Conservation (phyloP, 164 flowering plant species). For the Stephania cephalantha region DNA sequence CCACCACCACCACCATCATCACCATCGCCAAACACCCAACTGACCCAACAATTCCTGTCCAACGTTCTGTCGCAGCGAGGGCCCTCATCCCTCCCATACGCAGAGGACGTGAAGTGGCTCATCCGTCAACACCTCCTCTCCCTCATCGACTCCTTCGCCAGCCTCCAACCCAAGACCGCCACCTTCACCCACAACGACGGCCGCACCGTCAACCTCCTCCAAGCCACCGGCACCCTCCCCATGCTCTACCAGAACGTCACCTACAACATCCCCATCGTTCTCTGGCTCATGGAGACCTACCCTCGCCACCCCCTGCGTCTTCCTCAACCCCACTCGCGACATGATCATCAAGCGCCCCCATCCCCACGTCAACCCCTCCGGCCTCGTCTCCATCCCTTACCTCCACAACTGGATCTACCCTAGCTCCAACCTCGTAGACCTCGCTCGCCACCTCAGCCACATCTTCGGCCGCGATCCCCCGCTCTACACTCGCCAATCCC, state of each 20-base stretch:
- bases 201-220: constrained; percentile 73
- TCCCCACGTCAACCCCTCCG: constrained; percentile 66
- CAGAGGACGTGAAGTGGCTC: constrained; percentile 75
- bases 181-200: constrained; percentile 88
- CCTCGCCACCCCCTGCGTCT: constrained; percentile 79
- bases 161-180: constrained; percentile 69
- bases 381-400: constrained; percentile 59
- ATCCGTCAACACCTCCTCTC: constrained; percentile 77
- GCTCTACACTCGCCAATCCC: constrained; percentile 49
- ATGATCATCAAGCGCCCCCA: constrained; percentile 88
- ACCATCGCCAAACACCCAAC: constrained; percentile 6
- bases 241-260: constrained; percentile 53
- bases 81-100: constrained; percentile 69
- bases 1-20: background rate
- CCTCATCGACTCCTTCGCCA: constrained; percentile 44
- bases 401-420: constrained; percentile 81
- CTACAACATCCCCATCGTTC: constrained; percentile 74
- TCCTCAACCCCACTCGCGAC: constrained; percentile 77
- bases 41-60: constrained; percentile 61
- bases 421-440: constrained; percentile 69
- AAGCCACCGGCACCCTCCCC: constrained; percentile 83
- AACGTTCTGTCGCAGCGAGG: constrained; percentile 83
- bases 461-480: constrained; percentile 74
- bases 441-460: constrained; percentile 37
- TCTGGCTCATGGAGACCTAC: constrained; percentile 86